Percentiles rank a stretch among this genome's conserved stretches.
Evolutionary conservation across 768 basidiomycete genomes (phyloP).

Genomic region (Pleurotus eryngii): DNA sequence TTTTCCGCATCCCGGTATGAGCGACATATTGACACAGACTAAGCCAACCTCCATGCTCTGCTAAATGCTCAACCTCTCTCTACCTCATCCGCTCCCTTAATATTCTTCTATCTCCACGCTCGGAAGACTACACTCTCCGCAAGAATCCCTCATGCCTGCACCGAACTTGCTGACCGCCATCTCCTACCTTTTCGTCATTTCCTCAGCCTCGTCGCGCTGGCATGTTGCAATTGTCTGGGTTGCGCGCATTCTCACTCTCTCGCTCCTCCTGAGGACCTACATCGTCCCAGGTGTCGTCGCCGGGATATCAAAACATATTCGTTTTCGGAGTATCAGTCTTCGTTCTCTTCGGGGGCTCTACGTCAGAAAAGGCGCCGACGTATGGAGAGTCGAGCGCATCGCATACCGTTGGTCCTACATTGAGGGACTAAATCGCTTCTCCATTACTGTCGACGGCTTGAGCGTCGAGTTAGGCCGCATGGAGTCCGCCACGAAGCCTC

Average conservation of each 20-base stretch:
- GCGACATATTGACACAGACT: too few species aligned
- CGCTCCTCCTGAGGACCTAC: slow-evolving; percentile 61
- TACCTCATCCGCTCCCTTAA: not conserved
- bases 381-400: slow-evolving; percentile 67
- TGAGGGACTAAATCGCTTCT: slow-evolving; percentile 52
- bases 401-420: slow-evolving; percentile 54
- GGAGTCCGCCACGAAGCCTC: slow-evolving; percentile 19
- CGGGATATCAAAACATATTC: slow-evolving; percentile 58
- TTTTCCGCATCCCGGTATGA: too few species aligned
- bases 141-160: not conserved
- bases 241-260: slow-evolving; percentile 48
- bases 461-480: slow-evolving; percentile 45
- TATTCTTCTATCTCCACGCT: not conserved
- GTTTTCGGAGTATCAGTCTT: slow-evolving; percentile 70
- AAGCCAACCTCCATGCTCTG: not conserved
- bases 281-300: slow-evolving; percentile 63
- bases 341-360: slow-evolving; percentile 78
- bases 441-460: slow-evolving; percentile 60
- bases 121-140: not conserved
- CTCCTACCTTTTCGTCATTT: not conserved
- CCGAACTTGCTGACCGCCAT: not conserved
- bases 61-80: not conserved
- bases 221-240: slow-evolving; percentile 45
- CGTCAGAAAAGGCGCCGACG: slow-evolving; percentile 51
- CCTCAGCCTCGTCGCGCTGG: slow-evolving; percentile 26